These are phyloP conservation scores for Pleurotus ostreatus DNA, from an alignment of 768 basidiomycete species.

Conservation along the genomic window DNA sequence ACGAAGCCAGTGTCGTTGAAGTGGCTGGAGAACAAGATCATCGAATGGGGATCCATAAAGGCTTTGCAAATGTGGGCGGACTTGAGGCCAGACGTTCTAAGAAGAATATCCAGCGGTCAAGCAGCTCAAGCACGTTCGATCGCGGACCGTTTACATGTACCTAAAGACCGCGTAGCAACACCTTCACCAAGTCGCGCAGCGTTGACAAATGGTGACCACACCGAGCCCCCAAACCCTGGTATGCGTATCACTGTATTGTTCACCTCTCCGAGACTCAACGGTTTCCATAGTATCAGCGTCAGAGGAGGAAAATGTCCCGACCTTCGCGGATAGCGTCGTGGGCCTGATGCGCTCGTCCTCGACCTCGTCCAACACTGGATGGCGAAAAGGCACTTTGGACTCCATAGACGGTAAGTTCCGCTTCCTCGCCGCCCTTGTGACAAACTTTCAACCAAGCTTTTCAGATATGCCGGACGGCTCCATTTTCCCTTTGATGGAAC, in stretches of 20 bases:
- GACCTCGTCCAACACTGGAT: neutral
- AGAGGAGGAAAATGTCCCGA: neutral
- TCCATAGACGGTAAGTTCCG: neutral
- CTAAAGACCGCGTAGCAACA: conserved; percentile 26
- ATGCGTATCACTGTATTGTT: neutral
- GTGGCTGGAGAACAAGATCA: conserved; percentile 98
- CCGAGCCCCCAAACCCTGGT: neutral
- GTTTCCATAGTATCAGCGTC: neutral
- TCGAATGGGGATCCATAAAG: conserved; percentile 99
- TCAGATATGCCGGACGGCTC: neutral
- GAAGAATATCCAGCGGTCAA: conserved; percentile 33
- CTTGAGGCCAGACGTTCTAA: conserved; percentile 53
- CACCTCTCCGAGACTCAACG: neutral
- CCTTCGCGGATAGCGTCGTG: conserved; percentile 1
- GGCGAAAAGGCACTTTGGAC: neutral
- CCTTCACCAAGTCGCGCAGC: conserved; percentile 22
- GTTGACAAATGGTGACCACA: neutral
- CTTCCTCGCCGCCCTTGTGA: too few species aligned
- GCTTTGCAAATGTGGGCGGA: conserved; percentile 92
- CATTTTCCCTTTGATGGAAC: neutral
- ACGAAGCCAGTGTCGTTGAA: conserved; percentile 94
- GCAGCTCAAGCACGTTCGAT: conserved; percentile 37
- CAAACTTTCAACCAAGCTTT: neutral
- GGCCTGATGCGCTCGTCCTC: conserved; percentile 4
- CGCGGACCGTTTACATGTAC: conserved; percentile 44